Evolutionary conservation across 352 stramenopile genomes (phyloP), one percentile per base, ranked within the genome.

Genomic region (Globisporangium radiosum): DNA sequence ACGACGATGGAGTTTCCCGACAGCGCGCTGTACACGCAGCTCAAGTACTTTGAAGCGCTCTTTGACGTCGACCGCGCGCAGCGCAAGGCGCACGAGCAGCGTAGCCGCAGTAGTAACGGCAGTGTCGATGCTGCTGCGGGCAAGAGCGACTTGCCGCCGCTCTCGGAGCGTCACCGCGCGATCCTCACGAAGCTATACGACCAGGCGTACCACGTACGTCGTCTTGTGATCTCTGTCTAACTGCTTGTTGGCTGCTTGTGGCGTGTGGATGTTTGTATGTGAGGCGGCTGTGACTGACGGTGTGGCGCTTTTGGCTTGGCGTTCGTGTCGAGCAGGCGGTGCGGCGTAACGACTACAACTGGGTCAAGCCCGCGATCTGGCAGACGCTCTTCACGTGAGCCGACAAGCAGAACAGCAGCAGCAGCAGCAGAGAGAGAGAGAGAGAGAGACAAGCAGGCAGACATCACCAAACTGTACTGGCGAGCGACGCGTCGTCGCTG

Each of bases 31-130:
- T 97, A 98, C 63, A 98, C 88, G 17, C 97, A 99, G 69, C 85
- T 99, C 49, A 98, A 99, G 72, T 99, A 97, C 66, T 95, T 98
- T 57, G 92, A 98, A 69, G 91, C 90, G 33, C 81, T 99, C 8
- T 98, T 99, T 58, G 92, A 99, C 70, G 63, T 97, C 11, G 80
- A 96, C 17, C 94, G 88, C 37, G 88, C 87, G 8, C 71, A 97
- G 70, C 87, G 87, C 52, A 95, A 89, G 52, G 78, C 90, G 38
- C 59, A 71, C 55, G 83, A 87, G 45, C 70, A 97, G 63, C 78
- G 93, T 43, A 67, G 73, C 33, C 71, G 70, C 49, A 25, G 25
- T 25, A 25, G 25, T 25, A 38, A 56, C 17, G 54, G 36, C n/a
- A 65, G 43, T 17, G 64, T 43, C 52, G 56, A 54, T 33, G 7